These are phyloP conservation scores for Abelmoschus esculentus DNA, from an alignment of 345 rosid genomes.

Conservation along the genomic window DNA sequence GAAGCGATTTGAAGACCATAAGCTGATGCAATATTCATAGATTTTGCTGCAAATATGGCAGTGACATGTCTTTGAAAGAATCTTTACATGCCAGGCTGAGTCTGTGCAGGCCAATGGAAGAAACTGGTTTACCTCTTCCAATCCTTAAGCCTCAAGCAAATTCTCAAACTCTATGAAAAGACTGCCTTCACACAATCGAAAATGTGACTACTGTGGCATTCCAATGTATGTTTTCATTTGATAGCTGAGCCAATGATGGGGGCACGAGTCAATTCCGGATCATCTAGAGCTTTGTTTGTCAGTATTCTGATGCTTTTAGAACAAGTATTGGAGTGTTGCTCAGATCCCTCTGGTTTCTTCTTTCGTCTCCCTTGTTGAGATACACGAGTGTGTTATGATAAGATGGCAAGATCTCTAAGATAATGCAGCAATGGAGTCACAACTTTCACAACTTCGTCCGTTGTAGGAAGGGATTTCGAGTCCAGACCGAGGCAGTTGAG, in stretches of 20 bases:
- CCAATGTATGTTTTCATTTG: conserved; percentile 16
- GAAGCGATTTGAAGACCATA: conserved; percentile 10
- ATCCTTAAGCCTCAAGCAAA: too few species aligned
- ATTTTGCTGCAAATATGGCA: too few species aligned
- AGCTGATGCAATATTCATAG: too few species aligned
- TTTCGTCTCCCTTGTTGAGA: conserved; percentile 63
- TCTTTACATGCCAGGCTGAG: too few species aligned
- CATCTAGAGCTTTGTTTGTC: conserved; percentile 47
- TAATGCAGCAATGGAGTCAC: conserved; percentile 55
- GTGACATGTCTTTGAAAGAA: too few species aligned
- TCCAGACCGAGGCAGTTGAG: conserved; percentile 58
- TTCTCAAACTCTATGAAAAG: conserved; percentile 16
- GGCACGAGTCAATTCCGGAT: conserved; percentile 1
- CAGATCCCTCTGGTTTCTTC: conserved; percentile 47
- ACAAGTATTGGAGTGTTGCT: conserved; percentile 23
- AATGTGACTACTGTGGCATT: conserved; percentile 14
- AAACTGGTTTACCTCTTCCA: conserved; percentile 15
- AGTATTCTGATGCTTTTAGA: conserved; percentile 40
- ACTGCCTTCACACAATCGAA: conserved; percentile 20
- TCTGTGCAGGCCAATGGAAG: conserved; percentile 30
- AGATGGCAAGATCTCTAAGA: conserved; percentile 61
- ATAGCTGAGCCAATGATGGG: too few species aligned
- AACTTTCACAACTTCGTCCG: conserved; percentile 60
- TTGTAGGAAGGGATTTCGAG: conserved; percentile 62
- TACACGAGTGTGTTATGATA: conserved; percentile 50